Base-by-base conservation (phyloP, 768 basidiomycete genomes). In the Naganishia randhawae region DNA sequence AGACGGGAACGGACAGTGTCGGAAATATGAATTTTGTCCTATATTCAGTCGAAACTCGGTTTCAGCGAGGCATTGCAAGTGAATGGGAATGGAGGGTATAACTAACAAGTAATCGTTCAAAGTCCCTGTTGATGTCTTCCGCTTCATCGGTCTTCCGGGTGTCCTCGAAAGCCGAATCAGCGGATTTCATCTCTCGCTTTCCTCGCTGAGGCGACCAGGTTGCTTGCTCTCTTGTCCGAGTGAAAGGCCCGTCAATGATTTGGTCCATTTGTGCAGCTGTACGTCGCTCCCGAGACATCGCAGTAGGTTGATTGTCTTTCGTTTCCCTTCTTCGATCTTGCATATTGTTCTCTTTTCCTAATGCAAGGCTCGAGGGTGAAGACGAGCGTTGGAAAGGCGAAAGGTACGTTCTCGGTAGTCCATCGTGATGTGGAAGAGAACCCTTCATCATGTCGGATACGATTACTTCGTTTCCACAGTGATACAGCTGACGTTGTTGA, bases 81-180 rank as follows among this genome's bases (percentile, higher is more conserved):
- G 2, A 16, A 17, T 13, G 19, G 37, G 22, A 31, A 19, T 19
- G 1, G 10, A 14, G 39, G 65, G 1, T 3, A 3, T 35, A 33
- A 80, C 88, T 77, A 75, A 91, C 92, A 75, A 95, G 80, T 64
- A 95, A 83, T 74, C 84, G 86, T 76, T 91, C 90, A 70, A 95
- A 95, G 0, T 87, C 92, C 67, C 85, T 82, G 71, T 87, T 84
- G 74, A 86, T 87, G 42, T 84, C 80, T 19, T 64, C 68, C 66
- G 0, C 32, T 14, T 67, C 66, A 31, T 42, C 29, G 31, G 2
- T 14, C 9, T 3, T 48, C 37, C 37, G 27, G 27, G 22, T 35
- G n/a, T n/a, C 31, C 31, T 33, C 57, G 25, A n/a, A 41, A n/a
- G 57, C 9, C n/a, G 31, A 25, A 27, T 25, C 22, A 29, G 17